Base-by-base conservation (phyloP, 2,329 filamentous ascomycete genomes). In the Keithomyces neogunnii region DNA sequence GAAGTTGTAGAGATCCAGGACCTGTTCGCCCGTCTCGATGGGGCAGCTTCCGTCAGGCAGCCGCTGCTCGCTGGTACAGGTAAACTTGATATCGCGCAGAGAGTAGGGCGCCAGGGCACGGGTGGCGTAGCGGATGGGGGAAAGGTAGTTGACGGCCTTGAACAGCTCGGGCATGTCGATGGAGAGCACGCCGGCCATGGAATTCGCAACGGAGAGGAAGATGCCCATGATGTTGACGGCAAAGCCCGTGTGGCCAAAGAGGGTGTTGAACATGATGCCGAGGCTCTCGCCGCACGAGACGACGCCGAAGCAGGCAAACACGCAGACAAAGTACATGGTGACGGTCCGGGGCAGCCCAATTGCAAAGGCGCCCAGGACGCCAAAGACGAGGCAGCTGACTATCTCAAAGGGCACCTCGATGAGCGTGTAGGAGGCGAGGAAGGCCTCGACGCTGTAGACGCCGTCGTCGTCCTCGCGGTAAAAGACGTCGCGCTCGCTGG, bases 211-310 rank as follows among this genome's bases (percentile, higher is more conserved):
- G 0, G 81, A 83, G 3, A 91, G 72, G 19, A 90, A 73, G 42
- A 88, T 76, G 1, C 78, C 82, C 56, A 85, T 88, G 51, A 88
- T 68, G 58, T 88, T 89, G 53, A 90, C 80, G 0, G 86, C 85
- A 63, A 90, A 90, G 2, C 87, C 87, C 0, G 85, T 86, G 61
- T 90, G 86, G 6, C 64, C 66, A 63, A 89, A 87, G 7, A 90
- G 69, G 0, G 86, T 89, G 68, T 89, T 89, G 72, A 90, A 90
- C 69, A 89, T 82, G 61, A 91, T 89, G 1, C 87, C 86, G 1
- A 90, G 62, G 49, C 81, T 86, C 70, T 90, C 87, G 30, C 87
- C 87, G 60, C 85, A 89, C 50, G 74, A 84, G 13, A 88, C 84
- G 50, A 90, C 80, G 57, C 82, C 85, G 61, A 90, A 89, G 56